Conservation (phyloP, 345 rosid genomes). For the Hevea brasiliensis region DNA sequence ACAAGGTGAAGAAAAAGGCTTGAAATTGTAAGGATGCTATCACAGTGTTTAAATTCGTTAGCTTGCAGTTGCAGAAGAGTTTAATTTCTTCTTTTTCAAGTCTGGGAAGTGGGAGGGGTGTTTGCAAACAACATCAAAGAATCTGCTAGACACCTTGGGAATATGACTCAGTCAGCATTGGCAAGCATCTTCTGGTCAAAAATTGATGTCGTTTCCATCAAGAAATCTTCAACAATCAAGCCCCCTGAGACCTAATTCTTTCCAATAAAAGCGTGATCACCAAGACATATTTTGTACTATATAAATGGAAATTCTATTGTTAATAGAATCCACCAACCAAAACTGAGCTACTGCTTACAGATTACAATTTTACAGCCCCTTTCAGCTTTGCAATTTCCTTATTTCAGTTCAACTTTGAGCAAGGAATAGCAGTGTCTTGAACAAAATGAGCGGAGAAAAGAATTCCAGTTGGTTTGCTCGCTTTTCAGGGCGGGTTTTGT, state of each 20-base stretch:
- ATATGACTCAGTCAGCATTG: background rate
- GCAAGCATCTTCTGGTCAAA: background rate
- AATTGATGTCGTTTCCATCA: background rate
- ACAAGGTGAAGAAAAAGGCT: too few species aligned
- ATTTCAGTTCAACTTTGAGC: background rate
- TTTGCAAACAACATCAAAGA: background rate
- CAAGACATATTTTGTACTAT: background rate
- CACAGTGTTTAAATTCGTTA: too few species aligned
- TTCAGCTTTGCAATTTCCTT: too few species aligned
- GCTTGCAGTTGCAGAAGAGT: too few species aligned
- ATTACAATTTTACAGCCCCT: too few species aligned
- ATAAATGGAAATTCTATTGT: background rate
- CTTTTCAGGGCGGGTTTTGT: slow-evolving; percentile 5
- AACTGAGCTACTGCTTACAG: too few species aligned
- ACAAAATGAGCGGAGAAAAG: slow-evolving; percentile 17
- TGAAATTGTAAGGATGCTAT: too few species aligned
- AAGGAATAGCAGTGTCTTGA: background rate
- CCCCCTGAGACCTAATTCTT: background rate
- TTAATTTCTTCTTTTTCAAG: too few species aligned
- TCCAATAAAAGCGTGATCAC: background rate
- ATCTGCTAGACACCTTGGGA: background rate
- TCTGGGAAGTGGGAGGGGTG: background rate
- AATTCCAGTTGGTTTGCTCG: background rate
- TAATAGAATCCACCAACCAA: too few species aligned
- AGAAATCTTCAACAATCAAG: background rate